These are phyloP conservation scores for Volvox africanus DNA, from an alignment of 139 green algal genomes.

Conservation along the genomic window DNA sequence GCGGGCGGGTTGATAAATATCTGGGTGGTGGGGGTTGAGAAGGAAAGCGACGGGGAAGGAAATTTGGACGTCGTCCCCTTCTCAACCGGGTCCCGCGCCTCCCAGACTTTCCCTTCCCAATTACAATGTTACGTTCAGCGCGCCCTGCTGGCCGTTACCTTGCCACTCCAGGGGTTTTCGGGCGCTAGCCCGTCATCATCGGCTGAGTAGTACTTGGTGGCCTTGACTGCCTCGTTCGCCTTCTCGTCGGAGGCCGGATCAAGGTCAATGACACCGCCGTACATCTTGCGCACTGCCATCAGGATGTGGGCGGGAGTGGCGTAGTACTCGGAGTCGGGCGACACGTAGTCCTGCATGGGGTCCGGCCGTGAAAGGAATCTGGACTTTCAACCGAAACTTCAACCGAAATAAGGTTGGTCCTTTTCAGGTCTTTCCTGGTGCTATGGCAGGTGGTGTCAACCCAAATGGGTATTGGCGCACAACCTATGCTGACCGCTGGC, in stretches of 20 bases:
- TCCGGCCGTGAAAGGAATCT: background rate
- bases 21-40: background rate
- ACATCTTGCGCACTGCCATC: slow-evolving; percentile 27
- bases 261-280: slow-evolving; percentile 38
- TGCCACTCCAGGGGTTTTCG: slow-evolving; percentile 26
- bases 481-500: too few species aligned
- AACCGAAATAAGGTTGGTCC: too few species aligned
- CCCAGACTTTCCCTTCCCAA: too few species aligned
- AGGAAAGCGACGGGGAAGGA: background rate
- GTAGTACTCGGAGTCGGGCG: slow-evolving; percentile 39
- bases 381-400: too few species aligned
- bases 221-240: slow-evolving; percentile 34
- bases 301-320: slow-evolving; percentile 37
- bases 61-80: too few species aligned
- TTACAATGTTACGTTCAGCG: too few species aligned
- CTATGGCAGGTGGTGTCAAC: too few species aligned
- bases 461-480: too few species aligned
- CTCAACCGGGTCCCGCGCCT: too few species aligned
- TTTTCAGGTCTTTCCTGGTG: too few species aligned
- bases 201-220: background rate
- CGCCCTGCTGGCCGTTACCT: background rate
- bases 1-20: slow-evolving; percentile 43
- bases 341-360: slow-evolving; percentile 33
- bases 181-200: slow-evolving; percentile 34
- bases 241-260: slow-evolving; percentile 35